Conservation (phyloP, 345 rosid species). For the Streptanthus diversifolius region DNA sequence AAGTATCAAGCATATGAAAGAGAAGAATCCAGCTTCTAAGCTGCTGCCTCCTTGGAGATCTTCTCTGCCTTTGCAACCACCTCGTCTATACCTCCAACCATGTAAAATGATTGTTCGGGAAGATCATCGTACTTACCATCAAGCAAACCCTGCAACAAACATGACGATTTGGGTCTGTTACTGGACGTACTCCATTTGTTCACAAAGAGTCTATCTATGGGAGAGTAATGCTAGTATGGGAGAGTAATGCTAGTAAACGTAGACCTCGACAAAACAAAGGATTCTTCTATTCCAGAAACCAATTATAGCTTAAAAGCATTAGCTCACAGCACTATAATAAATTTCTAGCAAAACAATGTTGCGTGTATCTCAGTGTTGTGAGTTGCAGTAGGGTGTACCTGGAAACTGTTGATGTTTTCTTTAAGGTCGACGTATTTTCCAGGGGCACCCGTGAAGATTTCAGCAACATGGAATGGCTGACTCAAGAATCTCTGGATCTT, state of each 20-base stretch:
- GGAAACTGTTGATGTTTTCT: slow-evolving; percentile 67
- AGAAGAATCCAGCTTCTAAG: slow-evolving; percentile 17
- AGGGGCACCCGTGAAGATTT: slow-evolving; percentile 97
- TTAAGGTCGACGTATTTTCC: slow-evolving; percentile 96
- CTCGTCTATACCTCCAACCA: slow-evolving; percentile 61
- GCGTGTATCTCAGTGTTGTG: not conserved
- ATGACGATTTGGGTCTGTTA: not conserved
- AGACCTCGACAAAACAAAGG: not conserved
- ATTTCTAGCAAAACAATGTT: not conserved
- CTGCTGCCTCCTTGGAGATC: slow-evolving; percentile 34
- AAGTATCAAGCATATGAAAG: not conserved
- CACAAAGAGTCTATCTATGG: not conserved
- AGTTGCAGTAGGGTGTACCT: slow-evolving; percentile 40
- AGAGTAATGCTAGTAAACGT: not conserved
- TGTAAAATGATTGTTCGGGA: slow-evolving; percentile 57
- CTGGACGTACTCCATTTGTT: not conserved
- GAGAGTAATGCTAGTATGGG: not conserved
- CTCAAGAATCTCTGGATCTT: slow-evolving; percentile 96
- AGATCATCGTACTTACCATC: slow-evolving; percentile 44
- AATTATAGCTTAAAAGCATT: not conserved
- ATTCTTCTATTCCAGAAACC: not conserved
- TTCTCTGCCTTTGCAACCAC: slow-evolving; percentile 50
- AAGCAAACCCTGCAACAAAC: slow-evolving; percentile 19
- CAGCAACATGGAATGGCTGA: slow-evolving; percentile 99
- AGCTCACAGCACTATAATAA: not conserved